Conservation (phyloP, 164 flowering plant genomes). For the Chloranthus sessilifolius region DNA sequence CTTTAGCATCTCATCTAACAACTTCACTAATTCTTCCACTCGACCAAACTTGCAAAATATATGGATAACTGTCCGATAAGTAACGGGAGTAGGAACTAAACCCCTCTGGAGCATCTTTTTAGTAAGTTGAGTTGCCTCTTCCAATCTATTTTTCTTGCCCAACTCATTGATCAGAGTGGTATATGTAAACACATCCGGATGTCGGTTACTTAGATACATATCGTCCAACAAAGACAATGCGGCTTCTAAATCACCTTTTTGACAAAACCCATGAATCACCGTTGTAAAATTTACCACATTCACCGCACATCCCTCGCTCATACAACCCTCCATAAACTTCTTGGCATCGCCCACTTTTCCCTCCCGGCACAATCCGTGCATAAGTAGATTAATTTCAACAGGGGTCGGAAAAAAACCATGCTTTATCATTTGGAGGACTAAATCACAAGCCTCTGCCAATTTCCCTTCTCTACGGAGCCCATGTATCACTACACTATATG, state of each 20-base stretch:
- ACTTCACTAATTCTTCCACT: constrained; percentile 59
- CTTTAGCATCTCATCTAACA: constrained; percentile 71
- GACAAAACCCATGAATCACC: constrained; percentile 81
- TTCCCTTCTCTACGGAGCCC: constrained; percentile 83
- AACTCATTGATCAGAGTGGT: constrained; percentile 70
- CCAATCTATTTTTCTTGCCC: constrained; percentile 63
- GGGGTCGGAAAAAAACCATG: constrained; percentile 72
- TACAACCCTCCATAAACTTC: constrained; percentile 67
- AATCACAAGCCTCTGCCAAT: constrained; percentile 65
- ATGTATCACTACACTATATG: constrained; percentile 81
- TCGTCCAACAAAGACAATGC: constrained; percentile 88
- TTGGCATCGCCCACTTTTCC: constrained; percentile 56
- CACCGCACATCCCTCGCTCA: constrained; percentile 69
- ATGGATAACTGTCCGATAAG: constrained; percentile 73
- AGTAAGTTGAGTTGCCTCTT: constrained; percentile 62
- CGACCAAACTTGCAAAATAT: constrained; percentile 54
- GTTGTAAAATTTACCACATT: constrained; percentile 79
- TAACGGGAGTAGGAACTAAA: constrained; percentile 71
- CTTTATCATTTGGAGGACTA: constrained; percentile 59
- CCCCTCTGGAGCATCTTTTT: constrained; percentile 68
- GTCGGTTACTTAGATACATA: constrained; percentile 80
- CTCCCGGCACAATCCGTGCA: constrained; percentile 60
- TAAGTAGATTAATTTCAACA: constrained; percentile 67
- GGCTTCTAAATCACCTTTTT: constrained; percentile 55
- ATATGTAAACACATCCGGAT: constrained; percentile 78